Conservation (phyloP, 768 basidiomycete genomes). For the Mycena albidolilacea region DNA sequence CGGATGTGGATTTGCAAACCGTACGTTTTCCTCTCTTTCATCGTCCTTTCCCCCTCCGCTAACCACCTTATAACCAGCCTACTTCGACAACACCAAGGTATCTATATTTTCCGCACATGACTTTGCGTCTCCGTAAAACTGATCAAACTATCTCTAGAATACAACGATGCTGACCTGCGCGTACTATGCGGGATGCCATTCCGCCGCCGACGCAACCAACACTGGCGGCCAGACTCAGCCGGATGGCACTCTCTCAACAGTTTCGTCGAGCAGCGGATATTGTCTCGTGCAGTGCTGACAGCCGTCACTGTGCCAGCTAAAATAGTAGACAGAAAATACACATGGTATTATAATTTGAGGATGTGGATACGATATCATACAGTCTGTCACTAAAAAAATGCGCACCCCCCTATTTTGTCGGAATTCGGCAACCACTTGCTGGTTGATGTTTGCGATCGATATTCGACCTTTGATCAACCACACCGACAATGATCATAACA, state of each 20-base stretch:
- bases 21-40: slow-evolving; percentile 10
- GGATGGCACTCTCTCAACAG: slow-evolving; percentile 29
- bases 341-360: no score
- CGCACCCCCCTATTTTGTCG: no score
- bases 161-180: slow-evolving; percentile 36
- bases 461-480: no score
- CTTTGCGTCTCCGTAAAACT: background rate
- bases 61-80: background rate
- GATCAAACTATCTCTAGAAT: background rate
- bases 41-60: background rate
- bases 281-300: slow-evolving; percentile 8
- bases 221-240: slow-evolving; percentile 35
- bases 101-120: background rate
- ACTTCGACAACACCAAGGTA: slow-evolving; percentile 25
- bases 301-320: no score
- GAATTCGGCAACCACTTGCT: no score
- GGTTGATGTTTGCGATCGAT: no score
- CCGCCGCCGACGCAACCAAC: slow-evolving; percentile 36
- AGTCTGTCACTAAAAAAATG: no score
- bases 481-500: no score
- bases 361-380: no score
- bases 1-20: slow-evolving; percentile 31
- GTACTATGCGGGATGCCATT: slow-evolving; percentile 31
- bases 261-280: slow-evolving; percentile 29
- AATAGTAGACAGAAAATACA: no score